A percentile compares a stretch with the other conserved stretches of the same genome.
phyloP scores from a whole-genome alignment of 2,329 filamentous ascomycete genomes.

The Aureobasidium melanogenum region DNA sequence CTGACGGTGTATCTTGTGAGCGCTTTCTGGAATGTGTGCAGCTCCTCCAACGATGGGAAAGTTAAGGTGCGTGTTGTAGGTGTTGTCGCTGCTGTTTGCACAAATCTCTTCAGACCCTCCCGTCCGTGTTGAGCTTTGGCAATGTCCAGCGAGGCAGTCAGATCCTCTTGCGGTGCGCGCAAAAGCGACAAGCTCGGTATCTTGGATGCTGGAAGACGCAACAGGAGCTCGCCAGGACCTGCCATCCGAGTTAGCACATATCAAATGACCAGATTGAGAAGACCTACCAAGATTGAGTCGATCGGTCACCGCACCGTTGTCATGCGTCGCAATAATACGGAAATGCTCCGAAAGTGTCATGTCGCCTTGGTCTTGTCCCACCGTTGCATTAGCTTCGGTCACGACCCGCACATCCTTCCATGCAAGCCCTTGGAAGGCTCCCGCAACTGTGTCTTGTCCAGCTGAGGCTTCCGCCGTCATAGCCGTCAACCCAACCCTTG shows the following conservation, averaged over 20 bases:
- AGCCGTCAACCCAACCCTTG: constrained; percentile 45
- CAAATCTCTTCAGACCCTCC: constrained; percentile 53
- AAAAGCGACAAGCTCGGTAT: constrained; percentile 56
- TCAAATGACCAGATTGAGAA: not conserved
- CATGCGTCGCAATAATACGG: constrained; percentile 65
- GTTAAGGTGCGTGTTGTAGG: constrained; percentile 62
- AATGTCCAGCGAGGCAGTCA: constrained; percentile 61
- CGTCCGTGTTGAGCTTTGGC: constrained; percentile 36
- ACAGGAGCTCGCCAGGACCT: constrained; percentile 37
- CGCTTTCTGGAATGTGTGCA: constrained; percentile 71
- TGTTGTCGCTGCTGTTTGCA: constrained; percentile 47
- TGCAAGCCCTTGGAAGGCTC: constrained; percentile 34
- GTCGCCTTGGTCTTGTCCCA: constrained; percentile 49
- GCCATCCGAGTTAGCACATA: not conserved
- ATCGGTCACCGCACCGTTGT: constrained; percentile 71
- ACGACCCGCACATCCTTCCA: constrained; percentile 65
- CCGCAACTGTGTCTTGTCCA: not conserved
- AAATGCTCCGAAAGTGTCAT: constrained; percentile 70
- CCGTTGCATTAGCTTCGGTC: constrained; percentile 54
- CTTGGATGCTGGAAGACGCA: constrained; percentile 32
- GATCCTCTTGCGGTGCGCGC: constrained; percentile 65
- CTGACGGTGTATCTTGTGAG: constrained; percentile 69
- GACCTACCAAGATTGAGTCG: constrained; percentile 63
- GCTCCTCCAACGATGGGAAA: constrained; percentile 39
- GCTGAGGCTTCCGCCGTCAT: not conserved